A percentile compares a stretch with the other conserved stretches of the same genome.
Evolutionary conservation across 2,329 filamentous ascomycete genomes (phyloP).

Genomic region (Penicillium digitatum): DNA sequence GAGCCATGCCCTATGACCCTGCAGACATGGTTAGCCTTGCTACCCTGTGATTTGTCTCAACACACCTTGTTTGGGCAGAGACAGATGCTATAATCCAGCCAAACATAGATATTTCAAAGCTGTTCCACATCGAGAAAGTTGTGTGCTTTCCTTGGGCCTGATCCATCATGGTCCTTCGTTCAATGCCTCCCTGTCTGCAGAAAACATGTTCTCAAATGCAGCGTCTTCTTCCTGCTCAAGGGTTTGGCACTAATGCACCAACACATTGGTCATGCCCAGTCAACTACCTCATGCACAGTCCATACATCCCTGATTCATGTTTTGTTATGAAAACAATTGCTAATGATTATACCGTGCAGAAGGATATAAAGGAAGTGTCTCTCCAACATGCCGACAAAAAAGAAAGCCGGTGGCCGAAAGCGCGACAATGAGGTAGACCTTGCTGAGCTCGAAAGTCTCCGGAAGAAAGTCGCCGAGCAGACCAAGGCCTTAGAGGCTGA

Average conservation of each 20-base stretch:
- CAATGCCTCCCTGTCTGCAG: too few relatives aligned
- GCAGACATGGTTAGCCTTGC: background rate
- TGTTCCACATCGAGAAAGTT: background rate
- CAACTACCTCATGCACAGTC: background rate
- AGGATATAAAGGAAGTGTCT: background rate
- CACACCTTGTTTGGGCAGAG: background rate
- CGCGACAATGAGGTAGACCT: background rate
- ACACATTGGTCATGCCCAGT: background rate
- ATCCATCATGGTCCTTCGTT: background rate
- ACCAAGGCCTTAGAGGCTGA: background rate
- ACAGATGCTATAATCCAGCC: background rate
- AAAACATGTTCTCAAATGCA: background rate
- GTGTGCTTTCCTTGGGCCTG: background rate
- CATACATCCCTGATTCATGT: background rate
- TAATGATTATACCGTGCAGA: background rate
- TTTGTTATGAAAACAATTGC: background rate
- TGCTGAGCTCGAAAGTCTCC: background rate
- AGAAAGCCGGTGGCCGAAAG: background rate
- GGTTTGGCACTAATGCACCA: background rate
- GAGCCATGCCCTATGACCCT: background rate
- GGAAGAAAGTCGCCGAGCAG: background rate
- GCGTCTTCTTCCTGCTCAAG: background rate
- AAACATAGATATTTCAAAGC: background rate
- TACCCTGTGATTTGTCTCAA: background rate
- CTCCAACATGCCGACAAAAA: background rate